Evolutionary conservation across 2,329 filamentous ascomycete species (phyloP), one percentile per base, ranked within the genome.

Genomic region (Monosporascus sp.): DNA sequence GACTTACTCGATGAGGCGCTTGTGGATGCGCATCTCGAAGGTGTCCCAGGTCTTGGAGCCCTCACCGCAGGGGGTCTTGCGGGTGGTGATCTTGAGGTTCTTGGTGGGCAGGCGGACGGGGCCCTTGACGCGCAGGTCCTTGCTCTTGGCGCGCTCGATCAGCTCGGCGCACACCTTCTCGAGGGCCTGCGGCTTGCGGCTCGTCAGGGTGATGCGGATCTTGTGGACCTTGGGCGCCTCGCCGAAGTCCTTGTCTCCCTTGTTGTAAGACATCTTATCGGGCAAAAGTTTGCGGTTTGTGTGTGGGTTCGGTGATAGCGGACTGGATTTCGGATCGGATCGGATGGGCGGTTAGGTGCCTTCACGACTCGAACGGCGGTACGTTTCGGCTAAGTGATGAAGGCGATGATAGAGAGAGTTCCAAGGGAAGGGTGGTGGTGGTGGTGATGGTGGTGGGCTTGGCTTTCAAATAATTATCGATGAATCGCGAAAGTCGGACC

Each of bases 11-110:
- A 97, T 97, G 72, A 97, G 83, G 68, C 92, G 89, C 88, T 97
- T 97, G 86, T 97, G 91, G 76, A 97, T 96, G 81, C 93, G 88
- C 91, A 99, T 95, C 88, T 99, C 93, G 78, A 83, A 99, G 77
- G 83, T 87, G 77, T 97, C 94, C 94, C 94, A 99, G 73, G 94
- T 99, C 90, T 99, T 99, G 78, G 89, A 95, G 81, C 94, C 94
- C 86, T 99, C 94, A 89, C 94, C 94, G 80, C 89, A 94, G 76
- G 94, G 94, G 64, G 94, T 97, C 89, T 99, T 99, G 73, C 94
- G 89, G 83, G 94, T 96, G 75, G 89, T 90, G 83, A 96, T 86
- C 84, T 94, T 90, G 71, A 97, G 85, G 75, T 85, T 90, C 88
- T 97, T 96, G 82, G 92, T 97, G 70, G 94, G 91, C 70, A 97